phyloP scores from a whole-genome alignment of 2,329 filamentous ascomycete genomes.

The Claviceps sp. region DNA sequence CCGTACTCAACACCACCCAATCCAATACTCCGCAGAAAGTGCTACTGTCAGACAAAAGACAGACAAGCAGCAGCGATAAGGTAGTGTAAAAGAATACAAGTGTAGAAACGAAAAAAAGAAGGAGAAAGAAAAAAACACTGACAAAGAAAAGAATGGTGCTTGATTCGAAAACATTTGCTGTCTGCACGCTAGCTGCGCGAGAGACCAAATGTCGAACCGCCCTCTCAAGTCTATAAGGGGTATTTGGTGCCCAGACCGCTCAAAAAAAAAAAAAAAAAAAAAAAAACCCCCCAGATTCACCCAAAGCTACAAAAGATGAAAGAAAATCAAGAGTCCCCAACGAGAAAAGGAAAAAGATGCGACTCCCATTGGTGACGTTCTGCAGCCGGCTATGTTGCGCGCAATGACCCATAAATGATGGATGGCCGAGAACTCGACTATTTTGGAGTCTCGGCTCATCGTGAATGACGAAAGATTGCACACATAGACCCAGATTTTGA shows the following conservation, averaged over 20 bases:
- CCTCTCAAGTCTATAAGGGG: conserved; percentile 23
- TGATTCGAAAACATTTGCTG: conserved; percentile 14
- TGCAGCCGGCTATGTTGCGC: not conserved
- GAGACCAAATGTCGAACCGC: conserved; percentile 8
- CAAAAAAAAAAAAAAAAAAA: conserved; percentile 6
- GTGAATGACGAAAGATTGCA: not conserved
- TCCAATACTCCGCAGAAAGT: conserved; percentile 1
- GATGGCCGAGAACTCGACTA: not conserved
- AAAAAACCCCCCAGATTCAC: too few species aligned
- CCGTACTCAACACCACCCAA: not conserved
- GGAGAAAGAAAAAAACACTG: conserved; percentile 9
- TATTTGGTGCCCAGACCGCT: conserved; percentile 22
- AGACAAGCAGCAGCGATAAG: too few species aligned
- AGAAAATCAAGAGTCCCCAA: conserved; percentile 2
- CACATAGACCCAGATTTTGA: not conserved
- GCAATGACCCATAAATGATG: not conserved
- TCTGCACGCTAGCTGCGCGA: conserved; percentile 12
- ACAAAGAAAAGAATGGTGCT: conserved; percentile 12
- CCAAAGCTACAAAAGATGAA: not conserved
- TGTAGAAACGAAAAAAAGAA: conserved; percentile 11
- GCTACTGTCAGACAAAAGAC: not conserved
- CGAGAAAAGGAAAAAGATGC: not conserved
- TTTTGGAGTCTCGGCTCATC: not conserved
- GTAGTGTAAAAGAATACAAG: conserved; percentile 7
- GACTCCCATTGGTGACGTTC: conserved; percentile 8